Conservation (phyloP, 306 rosid species). For the Vicia faba region DNA sequence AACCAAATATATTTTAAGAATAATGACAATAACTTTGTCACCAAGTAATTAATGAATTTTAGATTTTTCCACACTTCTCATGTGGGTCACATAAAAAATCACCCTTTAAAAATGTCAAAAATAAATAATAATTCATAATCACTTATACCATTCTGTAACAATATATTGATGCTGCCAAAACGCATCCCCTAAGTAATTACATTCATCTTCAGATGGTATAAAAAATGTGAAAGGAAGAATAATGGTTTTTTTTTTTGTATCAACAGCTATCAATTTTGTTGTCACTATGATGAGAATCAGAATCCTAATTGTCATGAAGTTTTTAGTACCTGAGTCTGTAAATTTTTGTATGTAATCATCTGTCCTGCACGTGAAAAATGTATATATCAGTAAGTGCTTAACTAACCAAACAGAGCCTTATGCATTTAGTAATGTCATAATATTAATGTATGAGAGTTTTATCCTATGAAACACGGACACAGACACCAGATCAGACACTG, state of each 20-base stretch:
- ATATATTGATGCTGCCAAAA: background rate
- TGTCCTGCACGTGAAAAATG: slow-evolving; percentile 32
- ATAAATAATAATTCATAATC: background rate
- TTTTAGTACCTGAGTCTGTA: background rate
- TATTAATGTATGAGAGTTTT: background rate
- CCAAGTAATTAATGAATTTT: slow-evolving; percentile 28
- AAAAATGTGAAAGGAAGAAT: background rate
- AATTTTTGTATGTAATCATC: slow-evolving; percentile 28
- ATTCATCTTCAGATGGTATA: background rate
- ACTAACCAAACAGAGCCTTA: too few species aligned
- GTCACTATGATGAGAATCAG: slow-evolving; percentile 12
- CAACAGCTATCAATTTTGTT: background rate
- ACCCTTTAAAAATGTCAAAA: slow-evolving; percentile 15
- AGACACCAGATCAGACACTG: too few species aligned
- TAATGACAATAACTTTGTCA: slow-evolving; percentile 17
- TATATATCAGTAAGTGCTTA: slow-evolving; percentile 21
- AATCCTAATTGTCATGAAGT: background rate
- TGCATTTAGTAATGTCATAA: background rate
- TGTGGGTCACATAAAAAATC: slow-evolving; percentile 12
- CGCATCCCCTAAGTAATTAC: background rate
- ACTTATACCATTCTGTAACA: slow-evolving; percentile 6
- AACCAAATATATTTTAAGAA: background rate
- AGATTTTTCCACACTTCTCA: slow-evolving; percentile 27
- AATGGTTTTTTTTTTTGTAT: background rate
- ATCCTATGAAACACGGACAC: too few species aligned